phyloP scores from a whole-genome alignment of 208 protist genomes.

The Kentomonas sorsogonicus region DNA sequence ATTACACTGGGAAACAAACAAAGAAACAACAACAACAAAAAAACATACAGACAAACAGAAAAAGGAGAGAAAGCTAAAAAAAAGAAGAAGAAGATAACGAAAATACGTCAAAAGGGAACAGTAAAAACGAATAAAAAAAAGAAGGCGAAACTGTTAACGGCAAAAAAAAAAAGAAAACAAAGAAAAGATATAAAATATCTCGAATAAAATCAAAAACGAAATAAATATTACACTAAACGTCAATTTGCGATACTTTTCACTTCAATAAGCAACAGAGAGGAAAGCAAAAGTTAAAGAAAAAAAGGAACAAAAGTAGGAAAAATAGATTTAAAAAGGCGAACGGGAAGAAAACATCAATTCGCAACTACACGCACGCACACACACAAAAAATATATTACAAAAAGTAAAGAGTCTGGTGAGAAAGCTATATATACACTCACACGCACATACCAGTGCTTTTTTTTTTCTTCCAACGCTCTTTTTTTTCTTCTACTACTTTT shows the following conservation, averaged over 20 bases:
- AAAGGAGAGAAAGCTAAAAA: background rate
- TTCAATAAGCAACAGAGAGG: background rate
- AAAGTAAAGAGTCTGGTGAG: background rate
- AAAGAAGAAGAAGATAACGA: background rate
- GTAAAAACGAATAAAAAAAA: constrained; percentile 1
- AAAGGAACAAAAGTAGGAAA: background rate
- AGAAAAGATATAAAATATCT: background rate
- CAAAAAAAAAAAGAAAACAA: constrained; percentile 5
- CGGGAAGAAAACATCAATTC: background rate
- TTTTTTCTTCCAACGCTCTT: background rate
- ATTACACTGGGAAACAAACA: background rate
- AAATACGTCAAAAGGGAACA: constrained; percentile 3
- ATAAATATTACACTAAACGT: background rate
- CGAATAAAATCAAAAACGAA: background rate
- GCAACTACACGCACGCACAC: background rate
- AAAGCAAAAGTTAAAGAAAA: background rate
- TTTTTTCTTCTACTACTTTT: too few species aligned
- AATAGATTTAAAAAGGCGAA: background rate
- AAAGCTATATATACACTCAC: constrained; percentile 1
- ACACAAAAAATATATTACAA: background rate
- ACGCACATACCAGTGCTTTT: too few species aligned
- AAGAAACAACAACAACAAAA: background rate
- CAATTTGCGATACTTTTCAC: background rate
- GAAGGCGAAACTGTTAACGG: too few species aligned
- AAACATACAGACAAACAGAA: constrained; percentile 6